Base-by-base conservation (phyloP, 345 rosid species). In the Zanthoxylum bungeanum region DNA sequence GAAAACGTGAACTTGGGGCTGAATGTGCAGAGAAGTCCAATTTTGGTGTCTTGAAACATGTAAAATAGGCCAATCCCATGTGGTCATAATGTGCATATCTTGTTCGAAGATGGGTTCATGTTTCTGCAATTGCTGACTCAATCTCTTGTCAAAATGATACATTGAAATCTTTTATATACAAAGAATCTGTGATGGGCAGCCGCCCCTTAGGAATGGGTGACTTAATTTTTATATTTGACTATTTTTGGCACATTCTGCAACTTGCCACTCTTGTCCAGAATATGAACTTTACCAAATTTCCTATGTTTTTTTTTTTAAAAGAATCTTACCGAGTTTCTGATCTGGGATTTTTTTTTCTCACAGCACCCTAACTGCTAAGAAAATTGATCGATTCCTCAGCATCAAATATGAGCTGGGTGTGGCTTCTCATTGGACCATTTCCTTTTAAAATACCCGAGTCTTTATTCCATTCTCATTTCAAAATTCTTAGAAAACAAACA, bases 121-220 rank as follows among this genome's bases (percentile, higher is more conserved):
- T 27, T 44, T 19, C 52, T 25, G 37, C 7, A 25, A 10, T 44
- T 44, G 68, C 37, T 64, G 68, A 64, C 55, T 17, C 9, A 27
- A 19, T 64, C 55, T 2, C 17, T 36, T 2, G 34, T 37, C 50
- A 25, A 68, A 53, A 8, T 16, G 64, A 74, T 19, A 8, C 52
- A 63, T n/a, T 55, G 17, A 51, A 62, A 55, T 63, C 64, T 63
- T 19, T 1, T 51, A 31, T 44, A 37, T 53, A 46, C 56, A 63
- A 42, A 66, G 52, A 75, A 66, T 49, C 57, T 63, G 55, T 28
- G 8, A 55, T 64, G 76, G 56, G 59, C 68, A 53, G 78, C 75
- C 70, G 64, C 49, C 74, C 55, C 55, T 30, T n/a, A 24, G 22
- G 46, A 36, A 70, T 46, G 67, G 64, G 21, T 9, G 31, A 40